phyloP scores from a whole-genome alignment of 345 rosid species.

The Stellera chamaejasme region DNA sequence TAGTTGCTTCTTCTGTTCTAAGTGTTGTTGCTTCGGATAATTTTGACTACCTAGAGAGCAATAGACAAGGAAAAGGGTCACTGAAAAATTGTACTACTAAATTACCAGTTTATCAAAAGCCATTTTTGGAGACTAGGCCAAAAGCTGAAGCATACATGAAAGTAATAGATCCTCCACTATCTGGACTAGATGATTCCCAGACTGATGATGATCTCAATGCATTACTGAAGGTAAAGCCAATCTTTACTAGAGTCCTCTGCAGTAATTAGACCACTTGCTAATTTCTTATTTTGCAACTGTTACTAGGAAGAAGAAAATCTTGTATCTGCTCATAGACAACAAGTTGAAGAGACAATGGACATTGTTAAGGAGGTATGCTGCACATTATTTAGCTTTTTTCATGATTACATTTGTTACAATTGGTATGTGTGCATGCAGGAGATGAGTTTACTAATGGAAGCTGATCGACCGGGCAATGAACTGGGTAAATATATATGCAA shows the following conservation, averaged over 20 bases:
- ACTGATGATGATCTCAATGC: constrained; percentile 42
- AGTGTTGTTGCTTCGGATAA: constrained; percentile 16
- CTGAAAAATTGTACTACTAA: constrained; percentile 13
- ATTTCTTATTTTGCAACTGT: constrained; percentile 2
- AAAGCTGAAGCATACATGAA: constrained; percentile 16
- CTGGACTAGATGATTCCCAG: constrained; percentile 15
- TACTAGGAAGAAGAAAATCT: constrained; percentile 55
- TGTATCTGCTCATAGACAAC: constrained; percentile 43
- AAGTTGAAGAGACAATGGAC: constrained; percentile 49
- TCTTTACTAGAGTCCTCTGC: not conserved
- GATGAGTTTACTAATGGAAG: constrained; percentile 52
- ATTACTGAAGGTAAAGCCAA: constrained; percentile 30
- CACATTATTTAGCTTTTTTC: not conserved
- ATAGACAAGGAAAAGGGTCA: constrained; percentile 22
- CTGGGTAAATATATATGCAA: constrained; percentile 42
- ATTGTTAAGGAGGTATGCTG: constrained; percentile 40
- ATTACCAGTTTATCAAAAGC: constrained; percentile 18
- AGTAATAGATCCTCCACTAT: constrained; percentile 14
- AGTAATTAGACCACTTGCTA: no score
- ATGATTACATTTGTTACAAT: constrained; percentile 1
- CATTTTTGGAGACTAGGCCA: constrained; percentile 16
- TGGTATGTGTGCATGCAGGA: constrained; percentile 30
- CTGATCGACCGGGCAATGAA: constrained; percentile 56
- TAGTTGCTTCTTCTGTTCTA: constrained; percentile 19
- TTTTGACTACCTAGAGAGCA: constrained; percentile 19